These are phyloP conservation scores for Tetrahymena borealis DNA, from an alignment of 73 alveolate genomes.

Conservation along the genomic window DNA sequence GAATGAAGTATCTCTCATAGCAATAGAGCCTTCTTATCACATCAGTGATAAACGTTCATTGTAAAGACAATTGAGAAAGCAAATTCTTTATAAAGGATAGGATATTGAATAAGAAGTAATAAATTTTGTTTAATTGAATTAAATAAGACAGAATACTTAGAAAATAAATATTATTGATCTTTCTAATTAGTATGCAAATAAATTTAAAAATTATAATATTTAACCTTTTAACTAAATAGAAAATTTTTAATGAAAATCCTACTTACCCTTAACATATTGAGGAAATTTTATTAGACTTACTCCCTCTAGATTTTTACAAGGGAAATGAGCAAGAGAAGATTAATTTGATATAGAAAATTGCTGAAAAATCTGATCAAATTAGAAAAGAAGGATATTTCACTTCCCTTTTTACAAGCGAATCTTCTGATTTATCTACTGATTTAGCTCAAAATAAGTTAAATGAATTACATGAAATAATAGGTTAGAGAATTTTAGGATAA, in stretches of 20 bases:
- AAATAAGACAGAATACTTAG: too few relatives aligned
- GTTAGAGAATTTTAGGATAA: background rate
- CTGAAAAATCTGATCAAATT: background rate
- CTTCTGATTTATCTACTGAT: background rate
- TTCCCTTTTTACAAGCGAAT: background rate
- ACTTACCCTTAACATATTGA: background rate
- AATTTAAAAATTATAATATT: background rate
- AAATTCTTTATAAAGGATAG: background rate
- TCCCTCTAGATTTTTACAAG: background rate
- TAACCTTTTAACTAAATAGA: background rate
- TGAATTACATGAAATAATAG: background rate
- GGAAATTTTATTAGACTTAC: background rate
- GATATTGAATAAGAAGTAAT: background rate
- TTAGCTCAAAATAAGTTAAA: background rate
- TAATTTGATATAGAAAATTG: background rate
- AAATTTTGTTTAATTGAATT: too few relatives aligned
- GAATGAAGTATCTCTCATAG: background rate
- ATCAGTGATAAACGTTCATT: background rate
- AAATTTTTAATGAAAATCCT: background rate
- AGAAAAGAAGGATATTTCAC: background rate
- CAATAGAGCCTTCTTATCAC: background rate
- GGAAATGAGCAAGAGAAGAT: background rate
- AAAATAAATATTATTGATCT: too few relatives aligned
- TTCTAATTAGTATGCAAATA: background rate
- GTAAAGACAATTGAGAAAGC: background rate